Base-by-base conservation (phyloP, 1,139 yeast species). In the Spathaspora sp. region DNA sequence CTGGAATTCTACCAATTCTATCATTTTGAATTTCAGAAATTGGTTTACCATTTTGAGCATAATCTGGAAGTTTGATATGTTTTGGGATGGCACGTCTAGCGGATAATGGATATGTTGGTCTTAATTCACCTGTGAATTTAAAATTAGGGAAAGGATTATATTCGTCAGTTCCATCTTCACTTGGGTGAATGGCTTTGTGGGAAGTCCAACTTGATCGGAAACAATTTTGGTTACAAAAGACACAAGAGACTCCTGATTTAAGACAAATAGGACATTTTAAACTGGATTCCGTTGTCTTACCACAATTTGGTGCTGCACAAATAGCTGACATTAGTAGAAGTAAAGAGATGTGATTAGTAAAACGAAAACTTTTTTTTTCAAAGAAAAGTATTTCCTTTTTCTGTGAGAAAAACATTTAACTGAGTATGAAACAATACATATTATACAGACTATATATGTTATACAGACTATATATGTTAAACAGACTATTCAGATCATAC, bases 201-300 rank as follows among this genome's bases (percentile, higher is more conserved):
- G 62, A 56, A 3, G 69, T 55, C 89, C 96, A 91, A 52, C 84
- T 77, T 39, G 85, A 70, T 63, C 88, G 82, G 74, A 89, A 95
- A 67, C 99, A 93, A 2, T 69, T 70, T 59, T 93, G 97, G 61
- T 84, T 78, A 68, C 99, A 95, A 67, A 91, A 93, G 20, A 77
- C 77, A 46, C 80, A 74, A 40, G 76, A 72, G 41, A 79, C 58
- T 17, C 83, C 89, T 51, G 76, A 78, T 62, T 93, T 91, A 51
- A 93, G 69, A 67, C 99, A 93, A 11, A 91, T 74, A 0, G 99
- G 99, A 64, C 99, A 93, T 61, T 90, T 90, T 55, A 93, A 73
- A 38, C 78, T 70, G 36, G 95, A 86, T 2, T 77, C 76, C 10
- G 96, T 89, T 38, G 74, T 78, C 58, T 89, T 89, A 29, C 95